Evolutionary conservation across 495 filamentous ascomycete species (phyloP).

Genomic region (Aeminium ludgeri): DNA sequence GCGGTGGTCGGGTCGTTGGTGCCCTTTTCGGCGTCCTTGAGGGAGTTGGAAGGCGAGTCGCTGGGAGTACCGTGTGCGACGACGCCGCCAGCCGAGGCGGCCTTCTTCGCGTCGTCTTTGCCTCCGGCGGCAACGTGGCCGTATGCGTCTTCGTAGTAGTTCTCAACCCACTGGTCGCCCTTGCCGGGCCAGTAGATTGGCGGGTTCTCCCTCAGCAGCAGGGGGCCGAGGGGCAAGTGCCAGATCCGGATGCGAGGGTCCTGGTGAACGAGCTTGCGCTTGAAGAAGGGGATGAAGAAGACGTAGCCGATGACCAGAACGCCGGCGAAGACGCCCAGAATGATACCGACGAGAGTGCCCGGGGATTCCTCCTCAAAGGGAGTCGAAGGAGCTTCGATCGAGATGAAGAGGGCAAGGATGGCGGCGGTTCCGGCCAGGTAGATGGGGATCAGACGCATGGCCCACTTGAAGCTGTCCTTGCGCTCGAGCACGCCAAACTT

Average conservation of each 20-base stretch:
- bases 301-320: conserved; percentile 33
- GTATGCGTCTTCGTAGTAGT: conserved; percentile 33
- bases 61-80: no score
- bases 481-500: conserved; percentile 48
- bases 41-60: no score
- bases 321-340: conserved; percentile 40
- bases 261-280: conserved; percentile 38
- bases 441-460: conserved; percentile 40
- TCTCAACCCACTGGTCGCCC: conserved; percentile 26
- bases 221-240: conserved; percentile 39
- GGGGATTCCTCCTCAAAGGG: conserved; percentile 34
- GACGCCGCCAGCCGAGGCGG: no score
- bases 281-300: conserved; percentile 48
- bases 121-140: conserved; percentile 17
- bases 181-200: conserved; percentile 15
- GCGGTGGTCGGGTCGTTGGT: not conserved
- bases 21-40: conserved; percentile 8
- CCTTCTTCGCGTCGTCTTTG: conserved; percentile 17
- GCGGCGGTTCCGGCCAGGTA: conserved; percentile 45
- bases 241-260: conserved; percentile 42
- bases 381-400: conserved; percentile 36
- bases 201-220: conserved; percentile 27
- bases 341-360: conserved; percentile 37
- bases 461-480: conserved; percentile 26
- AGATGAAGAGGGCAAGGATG: conserved; percentile 47